phyloP scores from a whole-genome alignment of 805 yeast genomes.

The Wickerhamomyces canadensis region DNA sequence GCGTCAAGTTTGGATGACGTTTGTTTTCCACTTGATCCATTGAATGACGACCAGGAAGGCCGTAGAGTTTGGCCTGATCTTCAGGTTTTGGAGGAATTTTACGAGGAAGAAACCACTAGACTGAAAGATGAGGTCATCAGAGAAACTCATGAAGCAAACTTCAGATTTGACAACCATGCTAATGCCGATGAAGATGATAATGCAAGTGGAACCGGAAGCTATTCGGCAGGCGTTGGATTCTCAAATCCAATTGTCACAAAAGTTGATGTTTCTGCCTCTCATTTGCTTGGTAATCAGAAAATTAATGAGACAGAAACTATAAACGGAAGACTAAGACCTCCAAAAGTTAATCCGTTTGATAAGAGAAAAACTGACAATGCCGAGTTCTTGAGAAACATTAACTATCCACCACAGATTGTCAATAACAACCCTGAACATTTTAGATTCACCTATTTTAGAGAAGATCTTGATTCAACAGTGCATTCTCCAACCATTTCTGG shows the following conservation, averaged over 20 bases:
- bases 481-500: slow-evolving; percentile 90
- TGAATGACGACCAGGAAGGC: slow-evolving; percentile 15
- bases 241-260: slow-evolving; percentile 37
- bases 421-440: slow-evolving; percentile 48
- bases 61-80: slow-evolving; percentile 78
- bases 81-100: slow-evolving; percentile 66
- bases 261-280: slow-evolving; percentile 31
- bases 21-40: slow-evolving; percentile 63
- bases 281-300: slow-evolving; percentile 30
- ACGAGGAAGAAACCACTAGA: slow-evolving; percentile 58
- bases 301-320: slow-evolving; percentile 53
- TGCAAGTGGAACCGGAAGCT: not conserved
- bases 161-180: slow-evolving; percentile 27
- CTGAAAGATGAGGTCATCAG: slow-evolving; percentile 34
- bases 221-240: slow-evolving; percentile 27
- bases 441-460: slow-evolving; percentile 89
- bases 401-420: slow-evolving; percentile 40
- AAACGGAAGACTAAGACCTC: slow-evolving; percentile 69
- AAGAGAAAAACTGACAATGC: slow-evolving; percentile 24
- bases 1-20: slow-evolving; percentile 64
- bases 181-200: slow-evolving; percentile 4
- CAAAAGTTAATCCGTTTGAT: slow-evolving; percentile 72
- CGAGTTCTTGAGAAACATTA: slow-evolving; percentile 20
- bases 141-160: slow-evolving; percentile 33
- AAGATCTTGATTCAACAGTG: slow-evolving; percentile 80